Evolutionary conservation across 2,329 filamentous ascomycete genomes (phyloP).

Genomic region (Mycocentrospora acerina): DNA sequence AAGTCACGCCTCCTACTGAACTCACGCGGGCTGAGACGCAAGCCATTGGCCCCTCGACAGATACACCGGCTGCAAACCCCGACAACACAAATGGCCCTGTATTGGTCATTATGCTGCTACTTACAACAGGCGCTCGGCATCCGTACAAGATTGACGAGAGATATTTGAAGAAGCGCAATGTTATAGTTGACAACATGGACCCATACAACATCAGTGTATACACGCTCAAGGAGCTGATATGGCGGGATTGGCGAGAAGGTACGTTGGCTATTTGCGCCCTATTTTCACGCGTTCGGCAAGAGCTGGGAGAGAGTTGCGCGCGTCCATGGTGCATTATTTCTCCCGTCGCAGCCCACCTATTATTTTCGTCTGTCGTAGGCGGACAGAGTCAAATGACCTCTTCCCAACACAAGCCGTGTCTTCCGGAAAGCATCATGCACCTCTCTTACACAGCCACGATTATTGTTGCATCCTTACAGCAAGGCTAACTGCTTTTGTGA

Average conservation of each 20-base stretch:
- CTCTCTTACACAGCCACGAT: constrained; percentile 10
- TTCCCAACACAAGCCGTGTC: not conserved
- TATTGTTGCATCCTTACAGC: constrained; percentile 3
- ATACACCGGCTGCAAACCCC: constrained; percentile 43
- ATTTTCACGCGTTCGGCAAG: too few species aligned
- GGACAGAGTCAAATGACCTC: not conserved
- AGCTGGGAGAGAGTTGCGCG: too few species aligned
- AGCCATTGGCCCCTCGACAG: constrained; percentile 51
- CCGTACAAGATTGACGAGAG: constrained; percentile 87
- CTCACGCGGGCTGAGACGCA: constrained; percentile 46
- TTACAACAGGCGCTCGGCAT: constrained; percentile 80
- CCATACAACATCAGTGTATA: constrained; percentile 91
- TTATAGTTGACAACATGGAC: constrained; percentile 73
- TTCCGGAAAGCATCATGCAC: constrained; percentile 4
- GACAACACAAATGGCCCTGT: constrained; percentile 44
- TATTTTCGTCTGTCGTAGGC: too few species aligned
- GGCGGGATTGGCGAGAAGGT: constrained; percentile 86
- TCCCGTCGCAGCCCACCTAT: too few species aligned
- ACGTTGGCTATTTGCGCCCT: constrained; percentile 16
- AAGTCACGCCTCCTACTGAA: constrained; percentile 26
- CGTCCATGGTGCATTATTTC: too few species aligned
- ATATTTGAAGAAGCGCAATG: constrained; percentile 79
- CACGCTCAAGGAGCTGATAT: constrained; percentile 89
- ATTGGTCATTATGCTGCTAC: constrained; percentile 77
- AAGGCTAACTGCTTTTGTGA: constrained; percentile 22